phyloP scores from a whole-genome alignment of 1,284 basidiomycete genomes.

The Tilletia setariae region DNA sequence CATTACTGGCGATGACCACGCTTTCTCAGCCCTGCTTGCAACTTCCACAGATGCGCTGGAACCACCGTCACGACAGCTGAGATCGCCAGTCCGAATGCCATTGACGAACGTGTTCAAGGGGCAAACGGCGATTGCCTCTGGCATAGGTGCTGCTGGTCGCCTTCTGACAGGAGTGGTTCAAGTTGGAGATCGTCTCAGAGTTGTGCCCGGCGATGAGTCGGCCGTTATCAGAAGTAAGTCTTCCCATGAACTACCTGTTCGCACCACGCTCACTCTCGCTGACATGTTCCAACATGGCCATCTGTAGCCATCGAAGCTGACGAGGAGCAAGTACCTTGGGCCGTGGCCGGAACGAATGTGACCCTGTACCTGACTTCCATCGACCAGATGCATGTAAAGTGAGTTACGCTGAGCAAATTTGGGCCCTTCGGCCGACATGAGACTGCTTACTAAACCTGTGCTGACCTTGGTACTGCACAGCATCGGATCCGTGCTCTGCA shows the following conservation, averaged over 20 bases:
- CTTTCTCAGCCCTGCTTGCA: slow-evolving; percentile 1
- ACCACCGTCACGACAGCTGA: slow-evolving; percentile 70
- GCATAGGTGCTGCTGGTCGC: slow-evolving; percentile 78
- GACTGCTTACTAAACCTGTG: not conserved
- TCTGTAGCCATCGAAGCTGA: slow-evolving; percentile 78
- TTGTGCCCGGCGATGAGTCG: slow-evolving; percentile 87
- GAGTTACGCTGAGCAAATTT: slow-evolving; percentile 16
- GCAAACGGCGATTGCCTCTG: slow-evolving; percentile 66
- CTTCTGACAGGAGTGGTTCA: slow-evolving; percentile 84
- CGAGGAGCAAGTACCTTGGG: slow-evolving; percentile 75
- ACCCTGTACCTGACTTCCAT: slow-evolving; percentile 79
- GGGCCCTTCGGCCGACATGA: not conserved
- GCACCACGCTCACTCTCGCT: not conserved
- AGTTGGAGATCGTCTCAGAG: slow-evolving; percentile 80
- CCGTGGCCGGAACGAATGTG: slow-evolving; percentile 81
- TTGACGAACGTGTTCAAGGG: slow-evolving; percentile 94
- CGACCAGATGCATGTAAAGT: slow-evolving; percentile 74
- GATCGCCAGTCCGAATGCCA: slow-evolving; percentile 76
- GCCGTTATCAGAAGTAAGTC: slow-evolving; percentile 73
- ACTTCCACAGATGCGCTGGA: slow-evolving; percentile 68
- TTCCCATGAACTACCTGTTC: not conserved
- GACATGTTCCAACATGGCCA: not conserved
- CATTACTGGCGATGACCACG: not conserved
- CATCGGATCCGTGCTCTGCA: slow-evolving; percentile 85
- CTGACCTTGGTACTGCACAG: slow-evolving; percentile 39